Evolutionary conservation across 352 stramenopile species (phyloP), one percentile per base, ranked within the genome.

Genomic region (Pythium aquatile): DNA sequence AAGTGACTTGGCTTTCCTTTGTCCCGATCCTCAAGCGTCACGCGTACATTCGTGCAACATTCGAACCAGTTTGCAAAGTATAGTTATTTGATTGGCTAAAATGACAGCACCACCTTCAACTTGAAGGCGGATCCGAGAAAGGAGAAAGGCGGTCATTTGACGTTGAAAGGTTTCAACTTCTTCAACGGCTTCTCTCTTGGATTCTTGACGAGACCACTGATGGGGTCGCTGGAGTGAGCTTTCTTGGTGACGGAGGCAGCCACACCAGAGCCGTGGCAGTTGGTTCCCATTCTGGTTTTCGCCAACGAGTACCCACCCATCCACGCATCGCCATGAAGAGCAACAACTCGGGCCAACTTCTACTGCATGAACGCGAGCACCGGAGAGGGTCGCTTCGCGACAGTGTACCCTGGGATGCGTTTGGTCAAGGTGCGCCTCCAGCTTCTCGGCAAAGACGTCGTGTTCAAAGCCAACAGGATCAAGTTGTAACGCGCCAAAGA

Each of bases 31-130:
- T 30, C 32, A 58, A 58, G 26, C 29, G 53, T 47, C 53, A 58
- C 53, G 32, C 9, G 48, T 39, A 55, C 48, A 37, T 55, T 55
- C 48, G 48, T 55, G 48, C 48, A 55, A 55, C 48, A 55, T 24
- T 6, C 42, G 4, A 29, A 5, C 17, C 17, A 49, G n/a, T 9
- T 13, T 26, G n/a, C 11, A 48, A 24, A 20, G 39, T 17, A 35
- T 5, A 6, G 39, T 20, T 17, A 6, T 14, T 0, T 48, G 40
- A 48, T 48, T 48, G 40, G 40, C 14, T 13, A 48, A 28, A 48
- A 26, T 11, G 24, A 48, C 16, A 17, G 32, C 32, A 5, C 32
- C 39, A 20, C 10, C 39, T 46, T 46, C 39, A n/a, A 46, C 39
- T n/a, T 46, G 9, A 24, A 26, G n/a, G 6, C 7, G 5, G n/a